Base-by-base conservation (phyloP, 768 basidiomycete species). In the Tulasnella sp. region DNA sequence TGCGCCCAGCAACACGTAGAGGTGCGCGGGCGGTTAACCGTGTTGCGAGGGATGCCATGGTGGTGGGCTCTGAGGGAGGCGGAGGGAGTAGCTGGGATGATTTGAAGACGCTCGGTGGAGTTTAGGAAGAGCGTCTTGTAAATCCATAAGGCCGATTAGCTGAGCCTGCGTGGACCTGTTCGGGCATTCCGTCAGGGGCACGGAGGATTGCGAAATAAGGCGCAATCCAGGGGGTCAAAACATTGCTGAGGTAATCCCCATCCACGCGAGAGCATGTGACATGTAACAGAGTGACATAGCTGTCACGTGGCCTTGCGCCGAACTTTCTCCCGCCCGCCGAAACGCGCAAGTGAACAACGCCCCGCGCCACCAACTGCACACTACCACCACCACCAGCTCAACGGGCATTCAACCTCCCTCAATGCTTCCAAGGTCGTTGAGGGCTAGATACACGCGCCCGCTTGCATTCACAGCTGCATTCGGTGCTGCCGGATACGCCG, bases 151-250 rank as follows among this genome's bases (percentile, higher is more conserved):
- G 18, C 62, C 62, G 62, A 68, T 68, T 36, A 36, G 31, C 62
- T 19, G 34, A 31, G 62, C 34, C 34, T 68, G 34, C 62, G 31
- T 27, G 34, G 62, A 27, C 62, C 5, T 36, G 21, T 52, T n/a
- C 52, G 62, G 62, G 34, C 34, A 31, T 68, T 27, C 27, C 31
- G 27, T 68, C 62, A 68, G 62, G 62, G 62, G 16, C 27, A 31
- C 10, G 31, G 8, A 10, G 6, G 34, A 68, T 68, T 7, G 62
- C 62, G 62, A 68, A 68, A 68, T 68, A 68, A 68, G 62, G 14
- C 62, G 62, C 62, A 68, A 68, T 68, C 31, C 62, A 68, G 62
- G 62, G n/a, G 27, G 27, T 34, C 62, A 68, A 68, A 68, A 68
- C 62, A 68, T 68, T 68, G 62, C 62, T 68, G 62, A 68, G 7